Percentiles rank a stretch among this genome's conserved stretches.
Evolutionary conservation across 2,329 filamentous ascomycete genomes (phyloP).

Genomic region (Biscogniauxia mediterranea): DNA sequence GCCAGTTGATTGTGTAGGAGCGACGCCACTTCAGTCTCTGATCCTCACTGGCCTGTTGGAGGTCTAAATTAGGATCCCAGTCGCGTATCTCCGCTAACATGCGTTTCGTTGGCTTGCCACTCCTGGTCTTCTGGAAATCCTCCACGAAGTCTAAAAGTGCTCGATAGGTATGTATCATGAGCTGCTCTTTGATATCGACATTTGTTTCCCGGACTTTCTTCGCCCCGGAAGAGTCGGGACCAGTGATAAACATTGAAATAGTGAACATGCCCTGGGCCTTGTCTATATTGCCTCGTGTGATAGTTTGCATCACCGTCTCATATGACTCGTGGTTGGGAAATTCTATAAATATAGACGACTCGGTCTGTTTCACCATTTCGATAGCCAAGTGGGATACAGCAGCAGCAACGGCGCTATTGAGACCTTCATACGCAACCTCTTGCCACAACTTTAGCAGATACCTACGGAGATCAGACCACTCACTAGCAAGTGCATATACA

Average conservation of each 20-base stretch:
- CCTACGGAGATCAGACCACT: slow-evolving; percentile 40
- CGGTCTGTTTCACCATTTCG: slow-evolving; percentile 39
- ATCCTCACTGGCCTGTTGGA: slow-evolving; percentile 36
- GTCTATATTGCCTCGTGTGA: slow-evolving; percentile 38
- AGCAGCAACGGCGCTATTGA: slow-evolving; percentile 47
- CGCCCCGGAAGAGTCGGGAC: slow-evolving; percentile 10
- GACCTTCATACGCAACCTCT: slow-evolving; percentile 42
- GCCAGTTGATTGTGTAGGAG: slow-evolving; percentile 49
- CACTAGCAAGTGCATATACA: slow-evolving; percentile 35
- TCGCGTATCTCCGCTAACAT: slow-evolving; percentile 39
- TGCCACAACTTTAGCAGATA: slow-evolving; percentile 41
- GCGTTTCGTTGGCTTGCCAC: slow-evolving; percentile 44
- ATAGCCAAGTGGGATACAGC: slow-evolving; percentile 41
- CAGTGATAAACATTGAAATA: slow-evolving; percentile 17
- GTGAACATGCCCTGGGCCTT: slow-evolving; percentile 29
- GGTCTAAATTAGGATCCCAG: slow-evolving; percentile 43
- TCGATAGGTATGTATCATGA: slow-evolving; percentile 41
- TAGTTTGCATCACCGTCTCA: slow-evolving; percentile 40
- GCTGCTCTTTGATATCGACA: slow-evolving; percentile 43
- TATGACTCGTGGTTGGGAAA: slow-evolving; percentile 46
- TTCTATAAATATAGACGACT: slow-evolving; percentile 41
- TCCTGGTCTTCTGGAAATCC: slow-evolving; percentile 45
- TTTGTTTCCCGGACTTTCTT: slow-evolving; percentile 19
- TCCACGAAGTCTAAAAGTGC: slow-evolving; percentile 44
- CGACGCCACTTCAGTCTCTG: slow-evolving; percentile 46